Base-by-base conservation (phyloP, 768 basidiomycete species). In the Xerocomus brunneocitrinus region DNA sequence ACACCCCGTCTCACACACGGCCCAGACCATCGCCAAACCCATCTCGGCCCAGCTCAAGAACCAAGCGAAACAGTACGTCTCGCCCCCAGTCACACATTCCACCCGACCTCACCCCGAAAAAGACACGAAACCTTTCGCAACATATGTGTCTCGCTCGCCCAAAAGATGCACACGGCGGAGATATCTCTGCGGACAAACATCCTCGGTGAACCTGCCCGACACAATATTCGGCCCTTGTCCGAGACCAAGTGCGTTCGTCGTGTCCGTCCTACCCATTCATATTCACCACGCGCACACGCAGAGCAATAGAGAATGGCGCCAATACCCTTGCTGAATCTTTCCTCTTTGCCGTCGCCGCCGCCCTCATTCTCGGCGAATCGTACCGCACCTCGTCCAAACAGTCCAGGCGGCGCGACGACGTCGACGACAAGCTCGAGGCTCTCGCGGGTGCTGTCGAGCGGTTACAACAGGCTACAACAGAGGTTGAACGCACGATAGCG, bases 311-410 rank as follows among this genome's bases (percentile, higher is more conserved):
- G 54, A 91, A 87, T 60, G 91, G 91, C 22, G 88, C 91, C 14
- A 93, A 91, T 58, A 76, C 84, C 5, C 74, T 93, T 5, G 91
- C 91, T 0, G 91, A 93, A 69, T 88, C 88, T 0, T 93, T 93
- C 59, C 77, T 93, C 3, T 93, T 93, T 63, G 64, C 73, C 19
- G 91, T 93, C 2, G 90, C 91, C 0, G 84, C 85, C 2, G 69
- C 69, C 0, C 74, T 93, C 5, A 91, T 94, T 52, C 54, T 91
- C 10, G 85, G 84, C 2, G 91, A 94, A 67, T 74, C 84, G 24
- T 93, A 81, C 78, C 85, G 91, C 0, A 78, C 81, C 1, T 85
- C 87, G 0, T 76, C 87, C 19, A 88, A 76, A 53, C 76, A 84
- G 54, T 77, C 82, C 0, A 87, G 80, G 63, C 83, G 87, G n/a